A percentile compares a stretch with the other conserved stretches of the same genome.
These are phyloP conservation scores for Flaveria floridana DNA, from an alignment of 140 eudicot genomes.

Conservation along the genomic window DNA sequence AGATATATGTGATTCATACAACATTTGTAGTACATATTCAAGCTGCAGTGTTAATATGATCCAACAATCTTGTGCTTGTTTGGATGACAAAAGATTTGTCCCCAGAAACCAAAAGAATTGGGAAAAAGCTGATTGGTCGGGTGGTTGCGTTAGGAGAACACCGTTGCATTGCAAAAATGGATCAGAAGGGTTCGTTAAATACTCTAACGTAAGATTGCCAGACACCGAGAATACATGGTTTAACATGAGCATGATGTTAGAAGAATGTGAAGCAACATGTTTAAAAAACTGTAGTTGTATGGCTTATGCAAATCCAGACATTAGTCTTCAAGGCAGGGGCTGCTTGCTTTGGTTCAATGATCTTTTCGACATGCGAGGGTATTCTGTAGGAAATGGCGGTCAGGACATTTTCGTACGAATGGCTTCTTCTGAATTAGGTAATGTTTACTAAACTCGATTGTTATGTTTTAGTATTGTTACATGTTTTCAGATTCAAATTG, in stretches of 20 bases:
- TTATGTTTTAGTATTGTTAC: not conserved
- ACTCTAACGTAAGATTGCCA: conserved; percentile 46
- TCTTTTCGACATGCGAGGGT: conserved; percentile 27
- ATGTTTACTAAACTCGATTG: not conserved
- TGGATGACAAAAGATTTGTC: conserved; percentile 35
- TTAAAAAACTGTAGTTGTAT: conserved; percentile 47
- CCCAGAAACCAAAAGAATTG: conserved; percentile 32
- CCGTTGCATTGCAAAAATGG: conserved; percentile 38
- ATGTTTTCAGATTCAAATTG: not conserved
- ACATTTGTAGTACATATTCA: conserved; percentile 39
- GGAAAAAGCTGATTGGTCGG: conserved; percentile 37
- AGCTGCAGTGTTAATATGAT: conserved; percentile 29
- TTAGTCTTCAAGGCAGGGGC: conserved; percentile 33
- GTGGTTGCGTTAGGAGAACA: conserved; percentile 45
- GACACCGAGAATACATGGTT: conserved; percentile 43
- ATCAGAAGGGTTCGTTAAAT: conserved; percentile 46
- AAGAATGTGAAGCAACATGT: conserved; percentile 47
- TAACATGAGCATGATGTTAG: conserved; percentile 37
- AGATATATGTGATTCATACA: conserved; percentile 44
- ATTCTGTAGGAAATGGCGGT: conserved; percentile 29
- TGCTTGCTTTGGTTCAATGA: conserved; percentile 38
- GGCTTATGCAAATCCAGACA: conserved; percentile 45
- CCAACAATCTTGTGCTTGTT: conserved; percentile 40
- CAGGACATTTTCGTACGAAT: conserved; percentile 39
- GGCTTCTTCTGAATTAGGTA: conserved; percentile 37